Evolutionary conservation across 805 yeast genomes (phyloP), one percentile per base, ranked within the genome.

Genomic region (Torulaspora delbrueckii): DNA sequence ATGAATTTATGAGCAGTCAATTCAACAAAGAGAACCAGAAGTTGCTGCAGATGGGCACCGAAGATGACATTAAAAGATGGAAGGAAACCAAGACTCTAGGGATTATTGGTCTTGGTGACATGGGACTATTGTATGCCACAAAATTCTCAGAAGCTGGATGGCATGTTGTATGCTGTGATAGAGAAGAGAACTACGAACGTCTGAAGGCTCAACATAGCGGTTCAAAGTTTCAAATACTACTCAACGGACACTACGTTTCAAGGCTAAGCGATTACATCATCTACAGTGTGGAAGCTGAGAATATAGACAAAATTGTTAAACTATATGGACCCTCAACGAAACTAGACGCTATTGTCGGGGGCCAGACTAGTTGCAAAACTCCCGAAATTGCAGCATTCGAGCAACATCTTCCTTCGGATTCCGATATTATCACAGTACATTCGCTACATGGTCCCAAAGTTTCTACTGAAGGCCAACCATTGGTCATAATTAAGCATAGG

Each of bases 381-480:
- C 95, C 95, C 0, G 99, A 93, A 61, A 84, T 93, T 23, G 73
- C 67, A 12, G 96, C 97, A 0, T 86, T 93, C 62, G 96, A 89
- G 56, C 70, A 72, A 37, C 68, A 76, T 54, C 63, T 88, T 26
- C 97, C 98, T 0, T 48, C 57, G 0, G 98, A 93, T 67, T 83
- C 81, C 3, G 85, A 86, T 37, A 91, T 93, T 22, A 78, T 93
- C 9, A 77, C 95, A 1, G 76, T 95, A 19, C 99, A 93, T 63
- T 89, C 97, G 0, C 71, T 93, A 50, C 99, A 93, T 68, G 99
- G 99, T 0, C 98, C 99, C 4, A 80, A 76, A 47, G 96, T 93
- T 22, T 79, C 83, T 57, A 78, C 97, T 0, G 79, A 81, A 6
- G 96, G 96, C 2, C 98, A 93, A 66, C 98, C 99, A 0, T 70